These are phyloP conservation scores for Penicillium nucicola DNA, from an alignment of 495 filamentous ascomycete genomes.

Conservation along the genomic window DNA sequence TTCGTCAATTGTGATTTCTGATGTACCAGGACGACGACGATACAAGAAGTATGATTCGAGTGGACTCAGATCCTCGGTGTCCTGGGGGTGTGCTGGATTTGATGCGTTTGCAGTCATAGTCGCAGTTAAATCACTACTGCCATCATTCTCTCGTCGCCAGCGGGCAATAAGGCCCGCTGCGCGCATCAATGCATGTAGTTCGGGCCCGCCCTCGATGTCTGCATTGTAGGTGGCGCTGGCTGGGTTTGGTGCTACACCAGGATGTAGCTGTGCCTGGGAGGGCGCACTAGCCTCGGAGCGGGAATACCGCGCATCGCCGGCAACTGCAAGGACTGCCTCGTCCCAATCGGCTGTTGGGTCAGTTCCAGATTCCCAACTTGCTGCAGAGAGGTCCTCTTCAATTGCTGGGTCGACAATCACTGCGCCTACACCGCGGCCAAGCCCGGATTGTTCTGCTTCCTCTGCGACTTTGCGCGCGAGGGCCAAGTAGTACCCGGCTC, in stretches of 20 bases:
- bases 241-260: slow-evolving; percentile 26
- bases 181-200: slow-evolving; percentile 80
- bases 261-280: slow-evolving; percentile 21
- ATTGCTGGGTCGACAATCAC: slow-evolving; percentile 68
- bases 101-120: neutral
- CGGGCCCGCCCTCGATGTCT: slow-evolving; percentile 60
- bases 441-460: slow-evolving; percentile 50
- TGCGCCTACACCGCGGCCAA: slow-evolving; percentile 71
- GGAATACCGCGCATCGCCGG: slow-evolving; percentile 73
- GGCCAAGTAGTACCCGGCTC: slow-evolving; percentile 57
- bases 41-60: slow-evolving; percentile 39
- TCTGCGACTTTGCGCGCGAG: slow-evolving; percentile 63
- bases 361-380: slow-evolving; percentile 22
- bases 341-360: slow-evolving; percentile 23
- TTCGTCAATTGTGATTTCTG: neutral
- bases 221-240: slow-evolving; percentile 25
- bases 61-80: slow-evolving; percentile 17
- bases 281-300: slow-evolving; percentile 41
- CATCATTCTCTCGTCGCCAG: slow-evolving; percentile 45
- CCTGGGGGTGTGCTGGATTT: neutral
- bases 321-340: slow-evolving; percentile 61
- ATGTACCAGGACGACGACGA: neutral
- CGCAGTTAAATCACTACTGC: neutral
- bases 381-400: slow-evolving; percentile 25
- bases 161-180: slow-evolving; percentile 84